Evolutionary conservation across 176 grass and related monocot species (phyloP).

Genomic region (Musa acuminata): DNA sequence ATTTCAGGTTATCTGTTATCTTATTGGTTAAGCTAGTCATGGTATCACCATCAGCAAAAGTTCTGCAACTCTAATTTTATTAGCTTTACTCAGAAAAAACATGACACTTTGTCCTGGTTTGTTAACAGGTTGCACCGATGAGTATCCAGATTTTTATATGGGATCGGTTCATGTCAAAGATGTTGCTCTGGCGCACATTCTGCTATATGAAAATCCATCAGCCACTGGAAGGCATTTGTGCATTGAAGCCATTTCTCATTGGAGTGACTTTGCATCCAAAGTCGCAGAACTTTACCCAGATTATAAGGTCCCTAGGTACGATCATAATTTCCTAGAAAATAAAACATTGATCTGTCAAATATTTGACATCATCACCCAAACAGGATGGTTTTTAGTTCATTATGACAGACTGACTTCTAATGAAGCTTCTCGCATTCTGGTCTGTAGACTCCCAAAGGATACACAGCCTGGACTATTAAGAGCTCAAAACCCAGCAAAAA

Average conservation of each 20-base stretch:
- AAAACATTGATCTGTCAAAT: not conserved
- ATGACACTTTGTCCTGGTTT: not conserved
- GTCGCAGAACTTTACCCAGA: slow-evolving; percentile 55
- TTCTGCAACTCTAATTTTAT: not conserved
- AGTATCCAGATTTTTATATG: slow-evolving; percentile 54
- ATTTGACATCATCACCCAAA: not conserved
- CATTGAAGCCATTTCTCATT: slow-evolving; percentile 49
- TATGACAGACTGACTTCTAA: slow-evolving; percentile 11
- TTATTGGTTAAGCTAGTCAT: not conserved
- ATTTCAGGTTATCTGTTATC: not conserved
- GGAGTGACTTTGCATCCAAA: slow-evolving; percentile 61
- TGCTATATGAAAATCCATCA: slow-evolving; percentile 51
- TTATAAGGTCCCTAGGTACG: slow-evolving; percentile 59
- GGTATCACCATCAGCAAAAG: not conserved
- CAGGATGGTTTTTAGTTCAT: not conserved
- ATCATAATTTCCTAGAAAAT: not conserved
- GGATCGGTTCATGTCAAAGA: slow-evolving; percentile 76
- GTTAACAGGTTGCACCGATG: slow-evolving; percentile 49
- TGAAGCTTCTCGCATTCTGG: not conserved
- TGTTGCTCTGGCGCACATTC: slow-evolving; percentile 62
- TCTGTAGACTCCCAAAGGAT: slow-evolving; percentile 47
- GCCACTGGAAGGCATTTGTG: slow-evolving; percentile 85
- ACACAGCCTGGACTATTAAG: slow-evolving; percentile 72
- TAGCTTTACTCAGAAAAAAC: not conserved
- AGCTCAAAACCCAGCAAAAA: slow-evolving; percentile 43